Evolutionary conservation across 805 yeast genomes (phyloP).

Genomic region (Monosporozyma aquatica): DNA sequence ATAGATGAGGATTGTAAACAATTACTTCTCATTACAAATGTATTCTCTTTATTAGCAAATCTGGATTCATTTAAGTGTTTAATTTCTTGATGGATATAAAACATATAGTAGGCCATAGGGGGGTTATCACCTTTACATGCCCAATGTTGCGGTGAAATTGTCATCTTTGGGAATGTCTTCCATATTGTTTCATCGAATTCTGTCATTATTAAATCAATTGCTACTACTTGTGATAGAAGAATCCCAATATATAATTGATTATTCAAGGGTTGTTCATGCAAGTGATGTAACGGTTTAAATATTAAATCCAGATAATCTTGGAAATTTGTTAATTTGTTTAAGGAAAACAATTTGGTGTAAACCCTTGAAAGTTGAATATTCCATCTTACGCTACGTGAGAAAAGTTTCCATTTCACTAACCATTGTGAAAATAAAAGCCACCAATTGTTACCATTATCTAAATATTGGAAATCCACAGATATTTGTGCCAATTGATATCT

Average conservation of each 20-base stretch:
- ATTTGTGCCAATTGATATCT: constrained; percentile 32
- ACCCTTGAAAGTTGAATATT: constrained; percentile 28
- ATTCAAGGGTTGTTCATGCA: constrained; percentile 19
- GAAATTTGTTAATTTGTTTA: constrained; percentile 18
- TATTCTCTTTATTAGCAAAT: constrained; percentile 10
- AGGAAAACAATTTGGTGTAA: constrained; percentile 17
- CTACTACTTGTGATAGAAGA: constrained; percentile 25
- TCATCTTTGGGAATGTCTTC: constrained; percentile 15
- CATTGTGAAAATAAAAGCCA: constrained; percentile 30
- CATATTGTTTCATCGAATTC: constrained; percentile 17
- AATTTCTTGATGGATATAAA: constrained; percentile 26
- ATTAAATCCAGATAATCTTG: constrained; percentile 27
- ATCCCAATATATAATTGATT: constrained; percentile 17
- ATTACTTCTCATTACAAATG: constrained; percentile 16
- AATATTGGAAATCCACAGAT: constrained; percentile 26
- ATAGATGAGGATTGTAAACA: constrained; percentile 10
- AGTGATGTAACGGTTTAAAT: constrained; percentile 22
- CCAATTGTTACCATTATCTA: constrained; percentile 13
- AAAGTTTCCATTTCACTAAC: constrained; percentile 30
- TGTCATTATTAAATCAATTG: constrained; percentile 24
- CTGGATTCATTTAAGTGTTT: constrained; percentile 15
- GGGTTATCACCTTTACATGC: constrained; percentile 27
- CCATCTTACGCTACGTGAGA: constrained; percentile 33
- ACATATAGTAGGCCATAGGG: constrained; percentile 32
- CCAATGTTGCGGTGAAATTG: constrained; percentile 22